phyloP scores from a whole-genome alignment of 371 early-diverging fungal genomes.

The Thermomucor indicae-seudaticae region DNA sequence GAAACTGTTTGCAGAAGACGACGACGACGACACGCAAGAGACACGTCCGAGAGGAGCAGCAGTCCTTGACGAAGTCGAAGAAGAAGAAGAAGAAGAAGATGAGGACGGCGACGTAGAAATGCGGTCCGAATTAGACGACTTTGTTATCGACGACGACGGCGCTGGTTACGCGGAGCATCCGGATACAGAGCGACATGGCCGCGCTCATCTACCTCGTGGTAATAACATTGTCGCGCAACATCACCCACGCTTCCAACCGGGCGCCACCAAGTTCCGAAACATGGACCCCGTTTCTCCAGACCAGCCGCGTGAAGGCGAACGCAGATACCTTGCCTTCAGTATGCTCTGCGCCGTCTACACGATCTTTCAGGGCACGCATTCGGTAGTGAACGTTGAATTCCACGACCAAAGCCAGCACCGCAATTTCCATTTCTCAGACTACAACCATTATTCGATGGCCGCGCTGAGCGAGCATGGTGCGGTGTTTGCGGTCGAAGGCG shows the following conservation, averaged over 20 bases:
- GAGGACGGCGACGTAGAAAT: conserved; percentile 15
- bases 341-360: conserved; percentile 74
- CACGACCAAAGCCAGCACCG: conserved; percentile 76
- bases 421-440: conserved; percentile 81
- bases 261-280: conserved; percentile 41
- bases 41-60: conserved; percentile 2
- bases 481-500: conserved; percentile 64
- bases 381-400: conserved; percentile 80
- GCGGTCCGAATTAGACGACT: conserved; percentile 17
- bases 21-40: conserved; percentile 5
- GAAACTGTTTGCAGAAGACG: conserved; percentile 4
- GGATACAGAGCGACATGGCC: too few relatives aligned
- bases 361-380: conserved; percentile 64
- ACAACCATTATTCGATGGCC: conserved; percentile 69
- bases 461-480: conserved; percentile 68
- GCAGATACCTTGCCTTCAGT: conserved; percentile 80
- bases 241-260: conserved; percentile 52
- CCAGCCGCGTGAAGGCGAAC: conserved; percentile 50
- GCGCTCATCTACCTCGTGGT: background rate
- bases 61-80: conserved; percentile 10
- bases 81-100: conserved; percentile 2
- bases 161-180: conserved; percentile 63
- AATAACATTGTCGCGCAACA: background rate
- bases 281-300: conserved; percentile 9
- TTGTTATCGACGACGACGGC: conserved; percentile 76